These are phyloP conservation scores for Chalciporus piperatoides DNA, from an alignment of 1,284 basidiomycete genomes.

Conservation along the genomic window DNA sequence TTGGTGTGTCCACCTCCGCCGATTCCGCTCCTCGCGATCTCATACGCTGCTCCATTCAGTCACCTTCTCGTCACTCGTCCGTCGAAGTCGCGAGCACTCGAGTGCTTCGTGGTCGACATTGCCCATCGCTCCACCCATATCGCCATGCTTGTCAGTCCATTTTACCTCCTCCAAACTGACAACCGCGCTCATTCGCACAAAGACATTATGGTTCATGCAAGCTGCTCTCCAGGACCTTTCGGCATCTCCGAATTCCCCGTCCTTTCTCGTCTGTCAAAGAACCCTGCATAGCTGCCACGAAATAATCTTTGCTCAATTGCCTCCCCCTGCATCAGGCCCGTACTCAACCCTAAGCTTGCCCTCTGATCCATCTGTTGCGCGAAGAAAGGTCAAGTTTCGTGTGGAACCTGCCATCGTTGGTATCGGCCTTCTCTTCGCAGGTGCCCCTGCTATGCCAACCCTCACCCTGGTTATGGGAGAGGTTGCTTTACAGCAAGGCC, in stretches of 20 bases:
- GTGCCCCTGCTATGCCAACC: slow-evolving; percentile 72
- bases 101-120: slow-evolving; percentile 86
- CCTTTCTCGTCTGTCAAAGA: slow-evolving; percentile 91
- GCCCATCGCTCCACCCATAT: slow-evolving; percentile 89
- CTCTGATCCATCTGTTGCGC: slow-evolving; percentile 44
- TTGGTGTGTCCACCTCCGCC: slow-evolving; percentile 54
- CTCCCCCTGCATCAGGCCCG: slow-evolving; percentile 59
- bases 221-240: slow-evolving; percentile 88
- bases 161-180: slow-evolving; percentile 12
- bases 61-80: slow-evolving; percentile 90
- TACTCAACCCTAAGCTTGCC: slow-evolving; percentile 56
- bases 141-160: slow-evolving; percentile 79
- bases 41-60: slow-evolving; percentile 40
- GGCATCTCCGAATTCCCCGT: slow-evolving; percentile 60
- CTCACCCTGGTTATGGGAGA: slow-evolving; percentile 73
- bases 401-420: slow-evolving; percentile 79
- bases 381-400: slow-evolving; percentile 70
- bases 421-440: slow-evolving; percentile 79
- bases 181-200: slow-evolving; percentile 19
- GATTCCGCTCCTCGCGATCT: slow-evolving; percentile 15
- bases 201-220: slow-evolving; percentile 99
- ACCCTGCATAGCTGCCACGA: slow-evolving; percentile 92
- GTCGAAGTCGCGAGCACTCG: slow-evolving; percentile 84
- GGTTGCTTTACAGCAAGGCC: slow-evolving; percentile 87
- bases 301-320: slow-evolving; percentile 92